These are phyloP conservation scores for Chaetoceros tenuissimus DNA, from an alignment of 108 stramenopile species.

Conservation along the genomic window DNA sequence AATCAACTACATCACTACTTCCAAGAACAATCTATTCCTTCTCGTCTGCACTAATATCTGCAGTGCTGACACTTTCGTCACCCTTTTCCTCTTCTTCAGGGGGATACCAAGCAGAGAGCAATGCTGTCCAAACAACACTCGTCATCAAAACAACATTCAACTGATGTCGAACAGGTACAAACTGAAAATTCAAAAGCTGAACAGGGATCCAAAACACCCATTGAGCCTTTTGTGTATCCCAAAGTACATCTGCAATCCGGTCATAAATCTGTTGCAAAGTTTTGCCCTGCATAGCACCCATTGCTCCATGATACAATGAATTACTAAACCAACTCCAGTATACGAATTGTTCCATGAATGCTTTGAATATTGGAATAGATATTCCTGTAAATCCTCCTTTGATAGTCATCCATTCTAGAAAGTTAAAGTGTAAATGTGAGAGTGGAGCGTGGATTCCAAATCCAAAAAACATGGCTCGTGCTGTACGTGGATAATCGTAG, in stretches of 20 bases:
- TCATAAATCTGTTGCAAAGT: constrained; percentile 31
- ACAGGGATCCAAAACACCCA: constrained; percentile 63
- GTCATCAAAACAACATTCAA: constrained; percentile 72
- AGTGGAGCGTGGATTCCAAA: constrained; percentile 65
- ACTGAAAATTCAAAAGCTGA: constrained; percentile 64
- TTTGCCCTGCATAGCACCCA: constrained; percentile 74
- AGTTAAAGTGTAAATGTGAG: constrained; percentile 65
- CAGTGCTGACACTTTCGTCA: no score
- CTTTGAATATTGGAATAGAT: constrained; percentile 59
- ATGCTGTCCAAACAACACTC: constrained; percentile 74
- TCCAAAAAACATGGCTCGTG: constrained; percentile 50
- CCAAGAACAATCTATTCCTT: no score
- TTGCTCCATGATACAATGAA: constrained; percentile 64
- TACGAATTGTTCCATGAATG: constrained; percentile 80
- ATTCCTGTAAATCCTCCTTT: constrained; percentile 40
- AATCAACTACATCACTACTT: no score
- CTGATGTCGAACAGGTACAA: constrained; percentile 69
- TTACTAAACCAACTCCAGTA: constrained; percentile 79
- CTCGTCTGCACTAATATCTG: no score
- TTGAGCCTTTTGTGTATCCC: constrained; percentile 52
- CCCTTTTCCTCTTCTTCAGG: constrained; percentile 33
- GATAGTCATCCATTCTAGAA: constrained; percentile 70
- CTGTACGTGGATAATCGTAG: constrained; percentile 52
- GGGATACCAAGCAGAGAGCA: constrained; percentile 71
- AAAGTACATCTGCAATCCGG: constrained; percentile 51